Conservation (phyloP, 1,139 yeast genomes). For the Kurtzmaniella quercitrusa region DNA sequence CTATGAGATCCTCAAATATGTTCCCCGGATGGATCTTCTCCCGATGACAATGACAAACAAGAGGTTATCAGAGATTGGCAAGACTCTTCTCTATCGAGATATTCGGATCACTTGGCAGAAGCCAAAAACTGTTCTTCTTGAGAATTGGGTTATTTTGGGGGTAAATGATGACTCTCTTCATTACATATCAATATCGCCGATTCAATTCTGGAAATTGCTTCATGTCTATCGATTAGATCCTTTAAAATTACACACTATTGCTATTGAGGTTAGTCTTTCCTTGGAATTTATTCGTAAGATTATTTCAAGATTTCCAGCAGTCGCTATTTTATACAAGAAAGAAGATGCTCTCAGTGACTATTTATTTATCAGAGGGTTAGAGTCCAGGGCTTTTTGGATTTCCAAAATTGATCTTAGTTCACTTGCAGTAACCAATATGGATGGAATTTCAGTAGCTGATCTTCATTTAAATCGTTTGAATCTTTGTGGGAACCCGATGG, state of each 20-base stretch:
- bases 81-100: not conserved
- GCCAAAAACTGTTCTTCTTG: not conserved
- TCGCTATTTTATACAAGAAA: not conserved
- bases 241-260: not conserved
- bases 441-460: not conserved
- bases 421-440: not conserved
- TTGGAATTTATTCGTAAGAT: not conserved
- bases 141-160: slow-evolving; percentile 1
- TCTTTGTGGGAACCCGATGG: slow-evolving; percentile 5
- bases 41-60: slow-evolving; percentile 6
- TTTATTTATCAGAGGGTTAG: not conserved
- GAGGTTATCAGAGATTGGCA: slow-evolving; percentile 6
- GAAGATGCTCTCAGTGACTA: not conserved
- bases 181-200: slow-evolving; percentile 2
- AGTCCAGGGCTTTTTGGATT: not conserved
- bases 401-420: not conserved
- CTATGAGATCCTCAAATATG: slow-evolving; percentile 5
- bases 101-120: slow-evolving; percentile 1
- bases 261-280: not conserved
- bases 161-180: slow-evolving; percentile 2
- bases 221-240: slow-evolving; percentile 5
- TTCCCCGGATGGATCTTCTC: slow-evolving; percentile 11
- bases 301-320: not conserved
- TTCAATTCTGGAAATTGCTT: slow-evolving; percentile 5
- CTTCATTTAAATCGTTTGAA: not conserved